Evolutionary conservation across 257 asterid species (phyloP).

Genomic region (Ocimum tenuiflorum): DNA sequence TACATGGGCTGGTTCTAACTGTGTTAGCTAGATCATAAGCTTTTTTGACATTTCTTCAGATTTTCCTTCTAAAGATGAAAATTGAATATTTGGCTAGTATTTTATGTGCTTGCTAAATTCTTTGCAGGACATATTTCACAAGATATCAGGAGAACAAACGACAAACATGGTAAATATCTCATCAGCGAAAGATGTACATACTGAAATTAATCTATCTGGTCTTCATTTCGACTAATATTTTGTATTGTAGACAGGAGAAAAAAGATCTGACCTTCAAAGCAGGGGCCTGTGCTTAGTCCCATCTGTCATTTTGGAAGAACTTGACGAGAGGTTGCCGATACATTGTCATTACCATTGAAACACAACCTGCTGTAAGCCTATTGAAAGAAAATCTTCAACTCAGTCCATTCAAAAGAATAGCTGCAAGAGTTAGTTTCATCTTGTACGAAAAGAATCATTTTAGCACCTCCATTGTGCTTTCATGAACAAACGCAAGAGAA

Average conservation of each 20-base stretch:
- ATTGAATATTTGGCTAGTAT: not conserved
- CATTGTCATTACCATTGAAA: not conserved
- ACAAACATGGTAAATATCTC: not conserved
- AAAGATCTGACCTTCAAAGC: constrained; percentile 24
- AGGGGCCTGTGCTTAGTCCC: constrained; percentile 49
- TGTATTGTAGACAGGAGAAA: constrained; percentile 23
- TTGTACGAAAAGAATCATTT: not conserved
- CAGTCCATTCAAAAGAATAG: not conserved
- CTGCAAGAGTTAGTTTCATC: not conserved
- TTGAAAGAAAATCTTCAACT: not conserved
- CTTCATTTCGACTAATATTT: not conserved
- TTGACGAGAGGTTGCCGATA: not conserved
- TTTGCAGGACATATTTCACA: constrained; percentile 22
- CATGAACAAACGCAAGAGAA: not conserved
- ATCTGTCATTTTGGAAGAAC: constrained; percentile 22
- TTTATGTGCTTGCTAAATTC: not conserved
- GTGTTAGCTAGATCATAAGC: not conserved
- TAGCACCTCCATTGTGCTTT: not conserved
- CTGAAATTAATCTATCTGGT: not conserved
- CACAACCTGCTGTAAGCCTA: not conserved
- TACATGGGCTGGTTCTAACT: not conserved
- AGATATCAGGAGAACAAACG: not conserved
- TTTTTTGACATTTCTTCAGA: not conserved
- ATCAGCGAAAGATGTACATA: not conserved
- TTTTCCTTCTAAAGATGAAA: not conserved